Evolutionary conservation across 495 filamentous ascomycete genomes (phyloP), one percentile per base, ranked within the genome.

Genomic region (Rusavskia elegans): DNA sequence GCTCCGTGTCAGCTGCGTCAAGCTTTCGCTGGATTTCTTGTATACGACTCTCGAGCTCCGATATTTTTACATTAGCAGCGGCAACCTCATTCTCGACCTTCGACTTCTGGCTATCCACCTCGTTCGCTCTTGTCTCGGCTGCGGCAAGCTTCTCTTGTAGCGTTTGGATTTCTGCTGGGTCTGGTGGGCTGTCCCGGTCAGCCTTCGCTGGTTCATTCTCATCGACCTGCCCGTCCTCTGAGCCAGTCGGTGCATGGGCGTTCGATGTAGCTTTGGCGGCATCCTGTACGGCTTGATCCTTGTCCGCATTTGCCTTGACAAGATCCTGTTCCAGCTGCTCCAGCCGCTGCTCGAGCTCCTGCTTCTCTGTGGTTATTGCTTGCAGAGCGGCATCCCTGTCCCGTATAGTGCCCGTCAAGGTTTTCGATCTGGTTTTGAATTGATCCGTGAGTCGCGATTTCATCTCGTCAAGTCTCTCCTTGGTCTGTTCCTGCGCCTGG

Each of bases 361-460:
- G 71, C 54, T 76, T 77, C 64, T 81, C 76, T 53, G 71, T 67
- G 11, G 61, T 46, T 5, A 66, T 68, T 13, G 64, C 57, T 53
- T 74, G 69, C 13, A 72, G 39, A 40, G 76, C 68, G 5, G 55
- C 50, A 46, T 75, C 67, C 59, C 71, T 75, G 27, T 72, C 71
- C 21, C 70, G 71, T 53, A 80, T 74, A 48, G 68, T 71, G 2
- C 64, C 67, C 23, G 63, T 64, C 7, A 76, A 66, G 11, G 75
- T 68, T 59, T 75, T 78, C 7, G 72, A 73, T 17, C 74, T 67
- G 16, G 65, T 72, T 63, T 84, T 83, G 58, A 76, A 81, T 50
- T 84, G 81, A 4, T 76, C 73, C 1, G 69, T 71, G 23, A 85
- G 71, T 49, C 71, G 73, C 32, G 67, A 58, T 40, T 78, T 68